Base-by-base conservation (phyloP, 2,329 filamentous ascomycete genomes). In the Stylonectria norvegica region DNA sequence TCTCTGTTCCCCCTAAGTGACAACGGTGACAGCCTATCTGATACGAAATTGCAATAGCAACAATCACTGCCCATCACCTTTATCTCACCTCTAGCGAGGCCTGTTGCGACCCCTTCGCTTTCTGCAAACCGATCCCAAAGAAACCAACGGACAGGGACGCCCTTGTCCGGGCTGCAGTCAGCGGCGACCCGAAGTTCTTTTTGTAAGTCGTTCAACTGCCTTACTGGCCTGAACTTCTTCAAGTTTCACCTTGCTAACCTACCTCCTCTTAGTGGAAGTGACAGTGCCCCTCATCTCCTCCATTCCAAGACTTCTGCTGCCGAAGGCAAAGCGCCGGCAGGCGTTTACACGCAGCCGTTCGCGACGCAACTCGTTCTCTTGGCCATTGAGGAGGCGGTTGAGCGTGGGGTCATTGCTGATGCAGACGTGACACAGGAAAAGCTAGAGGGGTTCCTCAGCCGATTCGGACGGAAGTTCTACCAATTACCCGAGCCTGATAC, bases 61-160 rank as follows among this genome's bases (percentile, higher is more conserved):
- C 86, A 8, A 89, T 95, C 51, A 95, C 89, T 0, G 86, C 88
- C 2, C 89, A 95, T 59, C 89, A 95, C 58, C 72, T 95, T 16
- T 89, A 79, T 52, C 74, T 96, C 20, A 88, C 85, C 10, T 81
- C 87, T 12, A 85, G 93, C 55, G 82, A 89, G 54, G 70, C 67
- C 44, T 66, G 67, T 42, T 85, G 83, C 71, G 79, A 81, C 15
- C 57, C 58, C 19, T 64, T 69, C 37, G 64, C 64, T 58, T 94
- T 90, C 76, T 89, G 58, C 82, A 91, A 77, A 79, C 83, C 73
- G 73, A 88, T 86, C 20, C 79, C 84, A 36, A 87, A 87, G 70
- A 82, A 79, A 23, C 82, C 86, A 0, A 76, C 73, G 12, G 83
- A 90, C 57, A 77, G 89, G 5, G 77, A 83, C 36, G 86, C 87